Percentiles rank a stretch among this genome's conserved stretches.
Evolutionary conservation across 495 filamentous ascomycete species (phyloP).

Genomic region (Acidiella bohemica): DNA sequence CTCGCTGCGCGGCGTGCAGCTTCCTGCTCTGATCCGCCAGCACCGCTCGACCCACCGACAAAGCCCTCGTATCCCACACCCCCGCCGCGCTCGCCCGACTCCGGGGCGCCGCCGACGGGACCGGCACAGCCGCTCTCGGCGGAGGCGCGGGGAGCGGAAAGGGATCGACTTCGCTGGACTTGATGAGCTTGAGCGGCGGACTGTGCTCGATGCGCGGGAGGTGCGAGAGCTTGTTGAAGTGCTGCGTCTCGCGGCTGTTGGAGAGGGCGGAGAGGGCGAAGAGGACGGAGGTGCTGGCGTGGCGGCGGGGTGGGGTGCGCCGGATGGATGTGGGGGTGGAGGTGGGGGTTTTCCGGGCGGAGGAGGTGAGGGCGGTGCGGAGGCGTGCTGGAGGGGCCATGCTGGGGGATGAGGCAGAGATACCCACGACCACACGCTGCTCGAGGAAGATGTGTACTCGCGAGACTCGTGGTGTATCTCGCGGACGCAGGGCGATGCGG

Average conservation of each 20-base stretch:
- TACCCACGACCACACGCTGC: too few species aligned
- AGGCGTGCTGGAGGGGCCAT: too few species aligned
- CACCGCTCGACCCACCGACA: constrained; percentile 4
- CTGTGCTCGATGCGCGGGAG: constrained; percentile 16
- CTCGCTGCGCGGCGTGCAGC: not conserved
- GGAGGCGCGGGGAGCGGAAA: constrained; percentile 5
- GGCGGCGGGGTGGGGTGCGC: constrained; percentile 1
- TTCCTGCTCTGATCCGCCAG: constrained; percentile 4
- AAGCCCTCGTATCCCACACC: constrained; percentile 7
- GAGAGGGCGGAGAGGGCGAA: constrained; percentile 12
- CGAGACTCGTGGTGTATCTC: too few species aligned
- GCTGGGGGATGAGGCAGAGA: too few species aligned
- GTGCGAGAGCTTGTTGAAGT: constrained; percentile 15
- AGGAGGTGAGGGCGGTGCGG: not conserved
- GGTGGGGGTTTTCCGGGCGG: constrained; percentile 2
- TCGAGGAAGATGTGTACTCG: too few species aligned
- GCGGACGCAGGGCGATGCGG: too few species aligned
- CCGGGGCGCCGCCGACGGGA: not conserved
- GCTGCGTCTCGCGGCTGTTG: constrained; percentile 17
- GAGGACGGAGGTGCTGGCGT: constrained; percentile 8
- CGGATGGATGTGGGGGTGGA: not conserved
- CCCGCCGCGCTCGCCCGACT: not conserved
- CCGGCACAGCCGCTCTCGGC: not conserved
- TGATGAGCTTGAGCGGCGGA: constrained; percentile 14
- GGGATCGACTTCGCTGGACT: constrained; percentile 12